phyloP scores from a whole-genome alignment of 768 basidiomycete genomes.

The Dentipellis sp. region DNA sequence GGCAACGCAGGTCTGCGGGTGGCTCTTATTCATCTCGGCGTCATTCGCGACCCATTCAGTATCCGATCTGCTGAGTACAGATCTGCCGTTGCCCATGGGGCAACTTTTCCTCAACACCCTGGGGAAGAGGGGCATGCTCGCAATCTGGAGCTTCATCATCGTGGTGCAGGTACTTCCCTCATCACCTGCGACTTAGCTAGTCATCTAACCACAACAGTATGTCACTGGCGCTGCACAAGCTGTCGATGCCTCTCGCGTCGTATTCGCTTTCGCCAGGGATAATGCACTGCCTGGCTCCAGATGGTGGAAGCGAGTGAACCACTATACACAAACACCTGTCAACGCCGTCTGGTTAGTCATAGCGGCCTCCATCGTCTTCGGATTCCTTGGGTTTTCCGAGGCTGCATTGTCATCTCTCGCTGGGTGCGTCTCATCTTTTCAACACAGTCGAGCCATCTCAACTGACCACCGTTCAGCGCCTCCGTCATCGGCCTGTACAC shows the following conservation, averaged over 20 bases:
- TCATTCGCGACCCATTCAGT: constrained; percentile 58
- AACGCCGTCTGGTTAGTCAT: constrained; percentile 75
- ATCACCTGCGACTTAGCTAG: no score
- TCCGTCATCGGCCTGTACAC: constrained; percentile 66
- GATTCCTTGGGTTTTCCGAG: constrained; percentile 55
- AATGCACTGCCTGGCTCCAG: constrained; percentile 65
- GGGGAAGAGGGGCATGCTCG: constrained; percentile 64
- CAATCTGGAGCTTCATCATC: constrained; percentile 63
- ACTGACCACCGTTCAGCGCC: constrained; percentile 30
- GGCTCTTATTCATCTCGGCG: constrained; percentile 55
- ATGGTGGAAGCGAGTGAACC: constrained; percentile 59
- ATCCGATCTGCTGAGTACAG: constrained; percentile 34
- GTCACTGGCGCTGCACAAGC: constrained; percentile 69
- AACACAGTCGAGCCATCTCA: background rate
- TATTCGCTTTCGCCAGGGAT: constrained; percentile 69
- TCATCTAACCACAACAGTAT: constrained; percentile 28
- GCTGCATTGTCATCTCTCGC: constrained; percentile 59
- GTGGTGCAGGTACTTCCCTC: constrained; percentile 38
- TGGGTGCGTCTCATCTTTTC: constrained; percentile 32
- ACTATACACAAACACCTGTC: constrained; percentile 55
- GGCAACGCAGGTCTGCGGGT: constrained; percentile 51
- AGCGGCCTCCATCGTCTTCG: constrained; percentile 42
- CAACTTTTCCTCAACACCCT: constrained; percentile 58
- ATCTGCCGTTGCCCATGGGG: constrained; percentile 60
- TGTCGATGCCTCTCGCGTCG: constrained; percentile 66